A percentile compares a stretch with the other conserved stretches of the same genome.
These are phyloP conservation scores for Cunninghamia lanceolata DNA, from an alignment of 75 land plant genomes.

Conservation along the genomic window DNA sequence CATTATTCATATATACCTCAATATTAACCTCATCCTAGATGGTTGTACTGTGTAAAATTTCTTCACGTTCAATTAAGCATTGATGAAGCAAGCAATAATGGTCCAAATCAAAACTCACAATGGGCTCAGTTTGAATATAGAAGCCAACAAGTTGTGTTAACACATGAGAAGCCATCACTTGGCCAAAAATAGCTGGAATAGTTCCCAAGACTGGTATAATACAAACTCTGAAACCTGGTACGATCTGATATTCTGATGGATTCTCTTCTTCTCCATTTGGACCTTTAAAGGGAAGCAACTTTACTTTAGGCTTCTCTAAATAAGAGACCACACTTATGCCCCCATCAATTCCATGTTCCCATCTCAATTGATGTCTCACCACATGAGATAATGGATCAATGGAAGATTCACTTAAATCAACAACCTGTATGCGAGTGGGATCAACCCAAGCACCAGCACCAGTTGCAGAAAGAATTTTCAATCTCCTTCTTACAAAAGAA, in stretches of 20 bases:
- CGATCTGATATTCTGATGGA: slow-evolving; percentile 95
- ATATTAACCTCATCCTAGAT: slow-evolving; percentile 87
- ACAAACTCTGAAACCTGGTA: slow-evolving; percentile 96
- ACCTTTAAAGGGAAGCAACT: slow-evolving; percentile 83
- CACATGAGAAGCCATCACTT: too few relatives aligned
- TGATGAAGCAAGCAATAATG: too few relatives aligned
- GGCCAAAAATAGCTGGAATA: too few relatives aligned
- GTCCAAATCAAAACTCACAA: too few relatives aligned
- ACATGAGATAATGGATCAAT: slow-evolving; percentile 93
- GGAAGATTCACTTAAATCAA: slow-evolving; percentile 88
- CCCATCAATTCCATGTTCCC: slow-evolving; percentile 78
- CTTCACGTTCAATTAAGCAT: too few relatives aligned
- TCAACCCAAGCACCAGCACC: slow-evolving; percentile 99
- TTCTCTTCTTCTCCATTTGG: slow-evolving; percentile 79
- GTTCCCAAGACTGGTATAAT: slow-evolving; percentile 96
- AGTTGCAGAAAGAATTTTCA: slow-evolving; percentile 88
- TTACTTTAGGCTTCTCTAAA: slow-evolving; percentile 86
- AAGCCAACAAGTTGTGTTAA: too few relatives aligned
- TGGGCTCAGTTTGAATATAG: too few relatives aligned
- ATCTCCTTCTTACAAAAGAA: slow-evolving; percentile 78
- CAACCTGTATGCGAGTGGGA: slow-evolving; percentile 92
- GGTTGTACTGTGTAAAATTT: slow-evolving; percentile 74
- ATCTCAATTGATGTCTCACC: slow-evolving; percentile 83
- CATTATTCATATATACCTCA: too few relatives aligned
- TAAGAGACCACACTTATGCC: slow-evolving; percentile 96